These are phyloP conservation scores for Penicillium psychrofluorescens DNA, from an alignment of 495 filamentous ascomycete species.

Conservation along the genomic window DNA sequence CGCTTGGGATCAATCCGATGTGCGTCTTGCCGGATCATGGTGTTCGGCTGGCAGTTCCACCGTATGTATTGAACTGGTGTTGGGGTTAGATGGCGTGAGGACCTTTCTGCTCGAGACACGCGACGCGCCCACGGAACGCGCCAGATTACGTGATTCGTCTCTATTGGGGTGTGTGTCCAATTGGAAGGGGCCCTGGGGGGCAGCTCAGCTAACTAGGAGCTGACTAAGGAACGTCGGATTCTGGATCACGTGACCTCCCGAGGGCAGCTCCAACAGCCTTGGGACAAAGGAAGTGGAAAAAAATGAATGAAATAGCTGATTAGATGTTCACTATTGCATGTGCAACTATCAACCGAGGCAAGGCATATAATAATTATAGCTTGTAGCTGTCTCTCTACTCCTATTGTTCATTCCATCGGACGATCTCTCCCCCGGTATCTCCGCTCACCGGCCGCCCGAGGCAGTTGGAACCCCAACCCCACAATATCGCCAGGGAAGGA, in stretches of 20 bases:
- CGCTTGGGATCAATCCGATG: slow-evolving; percentile 77
- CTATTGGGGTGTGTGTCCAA: no score
- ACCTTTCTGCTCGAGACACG: no score
- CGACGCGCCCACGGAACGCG: background rate
- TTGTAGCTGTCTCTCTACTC: background rate
- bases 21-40: slow-evolving; percentile 66
- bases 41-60: slow-evolving; percentile 9
- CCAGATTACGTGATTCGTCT: slow-evolving; percentile 1
- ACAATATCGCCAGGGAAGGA: slow-evolving; percentile 11
- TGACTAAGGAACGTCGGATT: no score
- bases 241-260: no score
- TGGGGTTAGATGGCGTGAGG: background rate
- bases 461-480: slow-evolving; percentile 14
- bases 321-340: no score
- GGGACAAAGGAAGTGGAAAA: background rate
- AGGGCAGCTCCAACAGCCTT: no score
- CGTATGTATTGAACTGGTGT: background rate
- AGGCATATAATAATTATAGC: no score
- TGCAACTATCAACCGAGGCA: no score
- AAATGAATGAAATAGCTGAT: background rate
- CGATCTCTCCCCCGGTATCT: background rate
- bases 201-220: no score
- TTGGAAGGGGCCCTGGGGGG: no score
- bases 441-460: slow-evolving; percentile 35
- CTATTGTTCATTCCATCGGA: slow-evolving; percentile 10